Conservation (phyloP, 352 stramenopile genomes). For the Hyaloperonospora arabidopsidis region DNA sequence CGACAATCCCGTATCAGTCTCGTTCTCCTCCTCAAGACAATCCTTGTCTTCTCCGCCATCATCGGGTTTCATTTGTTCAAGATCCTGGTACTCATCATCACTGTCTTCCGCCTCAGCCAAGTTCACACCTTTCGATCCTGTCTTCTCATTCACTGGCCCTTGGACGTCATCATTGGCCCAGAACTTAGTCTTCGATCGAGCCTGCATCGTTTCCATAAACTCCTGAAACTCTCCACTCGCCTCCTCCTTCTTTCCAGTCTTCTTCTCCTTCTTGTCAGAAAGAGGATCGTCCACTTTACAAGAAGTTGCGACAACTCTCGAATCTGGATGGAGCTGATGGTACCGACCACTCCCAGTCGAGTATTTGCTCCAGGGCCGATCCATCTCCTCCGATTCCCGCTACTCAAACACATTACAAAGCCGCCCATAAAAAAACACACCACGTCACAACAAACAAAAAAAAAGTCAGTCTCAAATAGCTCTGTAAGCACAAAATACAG, state of each 20-base stretch:
- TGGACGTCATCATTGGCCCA: constrained; percentile 88
- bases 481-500: neutral
- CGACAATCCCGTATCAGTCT: constrained; percentile 41
- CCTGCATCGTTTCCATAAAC: constrained; percentile 88
- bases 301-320: constrained; percentile 7
- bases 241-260: constrained; percentile 15
- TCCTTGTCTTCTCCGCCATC: constrained; percentile 26
- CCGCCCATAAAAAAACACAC: constrained; percentile 4
- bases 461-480: neutral
- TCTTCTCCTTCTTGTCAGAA: constrained; percentile 24
- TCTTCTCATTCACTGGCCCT: constrained; percentile 25
- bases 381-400: constrained; percentile 49
- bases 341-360: constrained; percentile 77
- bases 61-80: constrained; percentile 23
- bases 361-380: constrained; percentile 86
- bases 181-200: constrained; percentile 82
- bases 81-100: constrained; percentile 34
- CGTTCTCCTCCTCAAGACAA: constrained; percentile 21
- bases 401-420: constrained; percentile 7
- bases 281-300: constrained; percentile 9
- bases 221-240: constrained; percentile 70
- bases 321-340: constrained; percentile 31
- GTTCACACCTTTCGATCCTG: constrained; percentile 21
- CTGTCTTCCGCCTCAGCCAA: constrained; percentile 28
- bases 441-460: neutral